Base-by-base conservation (phyloP, 2,329 filamentous ascomycete species). In the Aureobasidium subglaciale region DNA sequence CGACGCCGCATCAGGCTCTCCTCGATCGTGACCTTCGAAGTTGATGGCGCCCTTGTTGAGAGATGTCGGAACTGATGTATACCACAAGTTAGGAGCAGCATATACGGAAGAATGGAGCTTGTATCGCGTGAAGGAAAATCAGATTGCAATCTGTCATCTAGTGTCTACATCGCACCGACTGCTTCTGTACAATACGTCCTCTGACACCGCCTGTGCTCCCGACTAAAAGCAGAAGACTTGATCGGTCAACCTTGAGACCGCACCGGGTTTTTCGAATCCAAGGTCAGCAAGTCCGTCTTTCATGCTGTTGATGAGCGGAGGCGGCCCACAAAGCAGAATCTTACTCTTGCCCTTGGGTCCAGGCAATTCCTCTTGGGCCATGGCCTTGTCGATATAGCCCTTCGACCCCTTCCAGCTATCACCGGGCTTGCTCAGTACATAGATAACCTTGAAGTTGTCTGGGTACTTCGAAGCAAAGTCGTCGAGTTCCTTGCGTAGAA, bases 191-290 rank as follows among this genome's bases (percentile, higher is more conserved):
- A n/a, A 38, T n/a, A 18, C 16, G 16, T 18, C 35, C 35, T 38
- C 13, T 38, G n/a, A 38, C 16, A 7, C 35, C 35, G 13, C 35
- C 35, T 24, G 6, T 35, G 32, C 11, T 13, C n/a, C 37, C 4
- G 9, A 24, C 15, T 87, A 89, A 73, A 96, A 96, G 67, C 89
- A 90, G 77, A 97, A 96, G 63, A 97, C 87, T 74, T 96, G 92
- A 73, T 97, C 91, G 68, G 90, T 87, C 58, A 96, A 83, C 81
- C 96, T 96, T 82, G 89, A 95, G 64, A 96, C 90, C 34, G 90
- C 88, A 57, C 84, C 83, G 30, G 91, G 88, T 79, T 95, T 95
- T 70, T 88, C 81, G 77, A 86, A 97, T 55, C 91, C 91, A 24
- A 96, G 79, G 61, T 60, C 57, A 6, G 50, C 56, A 35, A 64